Percentiles rank a stretch among this genome's conserved stretches.
Evolutionary conservation across 2,329 filamentous ascomycete species (phyloP).

Genomic region (Penicillium sp.): DNA sequence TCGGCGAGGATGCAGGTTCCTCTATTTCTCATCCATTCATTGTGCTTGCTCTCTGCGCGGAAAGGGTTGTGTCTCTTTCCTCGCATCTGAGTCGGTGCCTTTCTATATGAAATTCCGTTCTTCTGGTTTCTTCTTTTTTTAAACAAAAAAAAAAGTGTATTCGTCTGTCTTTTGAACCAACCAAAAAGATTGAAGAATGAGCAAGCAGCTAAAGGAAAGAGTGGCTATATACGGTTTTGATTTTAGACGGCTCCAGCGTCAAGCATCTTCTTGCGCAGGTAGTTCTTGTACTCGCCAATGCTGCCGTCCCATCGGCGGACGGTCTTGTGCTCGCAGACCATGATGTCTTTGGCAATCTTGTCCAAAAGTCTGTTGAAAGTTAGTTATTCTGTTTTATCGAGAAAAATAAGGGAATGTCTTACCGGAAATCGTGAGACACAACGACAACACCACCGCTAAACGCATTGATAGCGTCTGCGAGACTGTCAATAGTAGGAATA

Average conservation of each 20-base stretch:
- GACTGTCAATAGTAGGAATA: constrained; percentile 95
- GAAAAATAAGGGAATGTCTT: constrained; percentile 34
- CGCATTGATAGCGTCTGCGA: constrained; percentile 96
- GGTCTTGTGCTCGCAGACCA: constrained; percentile 98
- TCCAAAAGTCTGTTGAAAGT: constrained; percentile 70
- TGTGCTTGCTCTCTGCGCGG: not conserved
- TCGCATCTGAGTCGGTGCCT: not conserved
- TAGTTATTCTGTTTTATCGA: constrained; percentile 16
- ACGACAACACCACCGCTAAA: constrained; percentile 96
- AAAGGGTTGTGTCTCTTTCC: not conserved
- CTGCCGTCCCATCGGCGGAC: constrained; percentile 82
- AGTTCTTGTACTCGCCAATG: constrained; percentile 96
- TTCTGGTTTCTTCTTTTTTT: not conserved
- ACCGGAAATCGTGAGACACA: constrained; percentile 98
- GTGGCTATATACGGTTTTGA: not conserved
- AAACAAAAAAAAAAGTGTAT: not conserved
- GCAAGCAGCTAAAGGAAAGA: not conserved
- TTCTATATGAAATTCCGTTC: not conserved
- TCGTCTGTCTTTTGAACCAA: not conserved
- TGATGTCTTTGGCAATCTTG: constrained; percentile 99
- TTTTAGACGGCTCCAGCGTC: constrained; percentile 74
- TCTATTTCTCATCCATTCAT: not conserved
- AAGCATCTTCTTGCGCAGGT: constrained; percentile 99
- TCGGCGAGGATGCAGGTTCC: not conserved
- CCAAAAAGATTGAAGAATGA: not conserved